phyloP scores from a whole-genome alignment of 441 rosid genomes.

The Populus hybrid region DNA sequence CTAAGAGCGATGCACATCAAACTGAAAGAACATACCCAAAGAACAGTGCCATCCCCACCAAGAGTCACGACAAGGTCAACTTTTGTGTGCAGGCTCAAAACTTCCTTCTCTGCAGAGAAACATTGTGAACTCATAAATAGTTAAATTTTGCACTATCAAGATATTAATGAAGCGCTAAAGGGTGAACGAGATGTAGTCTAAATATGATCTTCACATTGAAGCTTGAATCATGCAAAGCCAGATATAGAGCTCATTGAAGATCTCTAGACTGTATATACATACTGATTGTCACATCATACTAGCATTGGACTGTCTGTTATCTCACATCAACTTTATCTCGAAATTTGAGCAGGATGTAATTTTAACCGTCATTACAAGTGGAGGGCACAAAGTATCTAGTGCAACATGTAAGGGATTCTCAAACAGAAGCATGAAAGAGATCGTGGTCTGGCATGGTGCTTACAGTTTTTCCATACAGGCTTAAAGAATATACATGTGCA shows the following conservation, averaged over 20 bases:
- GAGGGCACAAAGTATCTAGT: background rate
- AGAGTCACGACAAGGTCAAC: constrained; percentile 96
- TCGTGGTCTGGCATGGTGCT: background rate
- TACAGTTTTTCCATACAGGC: background rate
- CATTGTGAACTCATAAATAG: constrained; percentile 13
- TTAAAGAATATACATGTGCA: background rate
- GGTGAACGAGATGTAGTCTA: background rate
- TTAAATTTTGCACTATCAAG: background rate
- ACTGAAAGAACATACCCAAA: constrained; percentile 69
- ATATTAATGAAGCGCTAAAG: background rate
- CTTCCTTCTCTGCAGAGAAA: constrained; percentile 59
- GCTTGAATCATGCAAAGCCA: background rate
- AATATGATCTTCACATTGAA: background rate
- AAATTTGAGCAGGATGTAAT: background rate
- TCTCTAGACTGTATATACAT: background rate
- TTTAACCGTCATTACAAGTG: background rate
- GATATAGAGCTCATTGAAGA: background rate
- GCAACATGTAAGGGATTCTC: background rate
- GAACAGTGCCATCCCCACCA: constrained; percentile 99
- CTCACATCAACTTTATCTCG: background rate
- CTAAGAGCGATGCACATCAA: constrained; percentile 1
- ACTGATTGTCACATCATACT: background rate
- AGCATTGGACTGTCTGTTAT: background rate
- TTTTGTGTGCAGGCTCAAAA: constrained; percentile 65
- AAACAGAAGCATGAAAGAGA: background rate